phyloP scores from a whole-genome alignment of 2,329 filamentous ascomycete genomes.

The Penicillium hordei region DNA sequence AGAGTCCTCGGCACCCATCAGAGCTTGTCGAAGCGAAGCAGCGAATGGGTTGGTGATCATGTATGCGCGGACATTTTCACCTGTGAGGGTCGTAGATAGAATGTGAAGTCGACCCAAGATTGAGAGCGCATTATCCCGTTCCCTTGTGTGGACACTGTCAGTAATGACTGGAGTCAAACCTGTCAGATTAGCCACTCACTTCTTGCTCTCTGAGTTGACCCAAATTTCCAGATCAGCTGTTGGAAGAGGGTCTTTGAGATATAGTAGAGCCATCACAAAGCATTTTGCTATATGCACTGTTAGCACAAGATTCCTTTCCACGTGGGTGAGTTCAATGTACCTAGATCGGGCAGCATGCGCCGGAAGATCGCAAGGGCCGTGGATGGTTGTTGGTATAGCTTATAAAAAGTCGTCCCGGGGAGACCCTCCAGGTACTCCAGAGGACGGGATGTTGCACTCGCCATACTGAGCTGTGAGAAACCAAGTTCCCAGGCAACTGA shows the following conservation, averaged over 20 bases:
- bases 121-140: conserved; percentile 80
- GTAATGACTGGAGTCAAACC: not conserved
- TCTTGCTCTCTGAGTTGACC: conserved; percentile 69
- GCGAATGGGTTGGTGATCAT: conserved; percentile 79
- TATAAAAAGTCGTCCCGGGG: conserved; percentile 82
- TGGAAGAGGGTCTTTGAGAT: conserved; percentile 77
- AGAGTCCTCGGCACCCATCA: conserved; percentile 82
- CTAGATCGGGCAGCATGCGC: conserved; percentile 91
- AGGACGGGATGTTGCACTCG: conserved; percentile 58
- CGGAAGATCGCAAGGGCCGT: conserved; percentile 94
- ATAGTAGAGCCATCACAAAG: conserved; percentile 93
- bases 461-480: conserved; percentile 47
- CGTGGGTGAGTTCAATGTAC: conserved; percentile 49
- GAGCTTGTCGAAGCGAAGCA: conserved; percentile 75
- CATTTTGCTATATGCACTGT: conserved; percentile 68
- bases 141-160: conserved; percentile 46
- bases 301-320: conserved; percentile 9
- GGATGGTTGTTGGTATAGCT: conserved; percentile 93
- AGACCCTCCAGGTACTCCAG: conserved; percentile 93
- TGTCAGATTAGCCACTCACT: conserved; percentile 39
- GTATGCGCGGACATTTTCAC: conserved; percentile 66
- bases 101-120: conserved; percentile 87
- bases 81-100: conserved; percentile 63
- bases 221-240: conserved; percentile 81
- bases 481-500: conserved; percentile 25